Evolutionary conservation across 108 stramenopile species (phyloP).

Genomic region (Poteriospumella lacustris): DNA sequence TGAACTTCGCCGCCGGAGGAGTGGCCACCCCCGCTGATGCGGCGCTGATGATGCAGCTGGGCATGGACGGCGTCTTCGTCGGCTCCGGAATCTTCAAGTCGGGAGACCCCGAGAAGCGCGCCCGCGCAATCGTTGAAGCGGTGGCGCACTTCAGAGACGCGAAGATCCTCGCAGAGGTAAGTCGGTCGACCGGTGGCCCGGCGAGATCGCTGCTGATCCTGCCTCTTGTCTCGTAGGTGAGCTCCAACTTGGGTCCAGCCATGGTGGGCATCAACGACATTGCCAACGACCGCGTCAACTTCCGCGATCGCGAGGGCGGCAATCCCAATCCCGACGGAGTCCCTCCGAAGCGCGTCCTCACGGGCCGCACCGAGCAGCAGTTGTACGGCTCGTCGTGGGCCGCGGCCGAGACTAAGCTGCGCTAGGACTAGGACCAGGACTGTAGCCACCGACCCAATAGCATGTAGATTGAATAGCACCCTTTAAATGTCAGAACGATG

Average conservation of each 20-base stretch:
- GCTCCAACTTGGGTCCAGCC: constrained; percentile 86
- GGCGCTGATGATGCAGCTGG: constrained; percentile 99
- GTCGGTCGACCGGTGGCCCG: too few species aligned
- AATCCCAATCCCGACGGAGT: constrained; percentile 61
- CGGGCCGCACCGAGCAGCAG: constrained; percentile 81
- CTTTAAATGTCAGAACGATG: too few species aligned
- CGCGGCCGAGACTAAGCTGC: constrained; percentile 39
- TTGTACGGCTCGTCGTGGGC: constrained; percentile 90
- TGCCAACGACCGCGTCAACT: constrained; percentile 88
- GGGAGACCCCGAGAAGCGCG: constrained; percentile 81
- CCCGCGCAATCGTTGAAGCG: constrained; percentile 89
- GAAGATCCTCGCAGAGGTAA: constrained; percentile 90
- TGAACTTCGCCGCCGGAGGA: constrained; percentile 98
- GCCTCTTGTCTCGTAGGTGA: too few species aligned
- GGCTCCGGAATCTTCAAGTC: constrained; percentile 97
- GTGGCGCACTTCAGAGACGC: constrained; percentile 93
- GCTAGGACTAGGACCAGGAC: too few species aligned
- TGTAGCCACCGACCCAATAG: too few species aligned
- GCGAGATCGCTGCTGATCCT: too few species aligned
- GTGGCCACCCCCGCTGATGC: constrained; percentile 98
- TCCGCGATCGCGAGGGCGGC: constrained; percentile 95
- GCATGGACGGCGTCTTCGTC: constrained; percentile 97
- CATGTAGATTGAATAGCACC: too few species aligned
- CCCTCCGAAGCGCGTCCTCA: constrained; percentile 78
- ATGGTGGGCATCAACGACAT: constrained; percentile 97